Evolutionary conservation across 352 stramenopile genomes (phyloP), one percentile per base, ranked within the genome.

Genomic region (Globisporangium canariense): DNA sequence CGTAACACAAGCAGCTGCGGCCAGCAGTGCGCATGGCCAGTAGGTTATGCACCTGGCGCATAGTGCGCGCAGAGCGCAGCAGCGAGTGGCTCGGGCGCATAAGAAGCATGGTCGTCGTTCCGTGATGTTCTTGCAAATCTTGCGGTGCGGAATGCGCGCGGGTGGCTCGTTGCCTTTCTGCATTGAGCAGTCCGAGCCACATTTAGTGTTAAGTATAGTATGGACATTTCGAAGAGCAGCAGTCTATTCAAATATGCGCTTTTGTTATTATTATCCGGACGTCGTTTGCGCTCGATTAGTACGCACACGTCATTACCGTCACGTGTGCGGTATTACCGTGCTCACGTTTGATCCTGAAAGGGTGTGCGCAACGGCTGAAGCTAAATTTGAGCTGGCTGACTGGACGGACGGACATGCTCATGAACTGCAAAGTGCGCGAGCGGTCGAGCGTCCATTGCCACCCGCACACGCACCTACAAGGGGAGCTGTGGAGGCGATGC

Each of bases 31-130:
- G 32, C 32, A 4, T 16, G 16, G 32, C 10, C 11, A 18, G 16
- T 16, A 14, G 16, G n/a, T 32, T 32, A 16, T 11, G 57, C 3
- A 63, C 57, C 30, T 63, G 57, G 16, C 57, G 57, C 43, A 58
- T 40, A 16, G 47, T 36, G 58, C 47, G 58, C 32, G 46, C 34
- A 14, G 46, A 57, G 46, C 58, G 58, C 58, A 57, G 32, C 47
- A 57, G 34, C 34, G 38, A 36, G 58, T 57, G 34, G 34, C 20
- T 47, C 36, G 58, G 58, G 40, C 58, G 58, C 34, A 64, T 22
- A 11, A 64, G 58, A 34, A 64, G 32, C 58, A 57, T 64, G 30
- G 41, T 32, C 40, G 41, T 32, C 40, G 40, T 45, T 53, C 47
- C 47, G 13, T 8, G 11, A 16, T 32, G 46, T 52, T 52, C 18